Conservation (phyloP, 2,329 filamentous ascomycete genomes). For the Alternaria consortialis region DNA sequence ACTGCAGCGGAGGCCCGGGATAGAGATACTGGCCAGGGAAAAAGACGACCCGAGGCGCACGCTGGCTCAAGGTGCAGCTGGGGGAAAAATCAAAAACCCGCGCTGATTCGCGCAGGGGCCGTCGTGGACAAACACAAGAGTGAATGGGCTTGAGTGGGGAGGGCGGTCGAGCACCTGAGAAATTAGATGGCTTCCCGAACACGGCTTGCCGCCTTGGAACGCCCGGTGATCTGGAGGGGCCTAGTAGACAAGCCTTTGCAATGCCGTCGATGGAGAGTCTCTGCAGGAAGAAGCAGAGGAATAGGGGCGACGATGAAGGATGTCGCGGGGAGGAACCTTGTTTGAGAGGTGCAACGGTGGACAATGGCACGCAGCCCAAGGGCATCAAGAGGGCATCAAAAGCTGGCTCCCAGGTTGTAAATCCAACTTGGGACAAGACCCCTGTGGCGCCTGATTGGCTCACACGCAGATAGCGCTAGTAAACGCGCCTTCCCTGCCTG, state of each 20-base stretch:
- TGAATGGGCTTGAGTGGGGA: slow-evolving; percentile 10
- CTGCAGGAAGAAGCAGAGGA: slow-evolving; percentile 2
- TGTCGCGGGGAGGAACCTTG: slow-evolving; percentile 13
- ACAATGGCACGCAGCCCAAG: slow-evolving; percentile 24
- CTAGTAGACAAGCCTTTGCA: slow-evolving; percentile 8
- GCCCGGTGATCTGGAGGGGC: slow-evolving; percentile 33
- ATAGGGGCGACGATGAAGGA: neutral
- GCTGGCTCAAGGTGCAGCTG: slow-evolving; percentile 31
- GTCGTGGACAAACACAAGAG: slow-evolving; percentile 24
- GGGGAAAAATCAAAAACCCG: slow-evolving; percentile 27
- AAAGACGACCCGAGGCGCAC: slow-evolving; percentile 32
- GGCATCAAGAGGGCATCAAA: slow-evolving; percentile 20
- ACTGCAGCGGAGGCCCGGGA: slow-evolving; percentile 31
- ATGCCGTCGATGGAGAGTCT: slow-evolving; percentile 6
- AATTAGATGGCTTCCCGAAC: slow-evolving; percentile 40
- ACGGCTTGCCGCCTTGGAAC: slow-evolving; percentile 33
- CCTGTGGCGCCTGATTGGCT: slow-evolving; percentile 27
- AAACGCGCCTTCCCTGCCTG: slow-evolving; percentile 12
- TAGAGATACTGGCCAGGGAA: slow-evolving; percentile 34
- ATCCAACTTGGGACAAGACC: slow-evolving; percentile 18
- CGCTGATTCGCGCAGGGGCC: slow-evolving; percentile 25
- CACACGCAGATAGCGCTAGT: slow-evolving; percentile 17
- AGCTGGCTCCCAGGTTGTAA: neutral
- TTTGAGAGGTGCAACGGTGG: slow-evolving; percentile 19
- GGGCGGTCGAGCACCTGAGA: slow-evolving; percentile 32